Conservation (phyloP, 139 green algal species). For the Ettlia oleoabundans region DNA sequence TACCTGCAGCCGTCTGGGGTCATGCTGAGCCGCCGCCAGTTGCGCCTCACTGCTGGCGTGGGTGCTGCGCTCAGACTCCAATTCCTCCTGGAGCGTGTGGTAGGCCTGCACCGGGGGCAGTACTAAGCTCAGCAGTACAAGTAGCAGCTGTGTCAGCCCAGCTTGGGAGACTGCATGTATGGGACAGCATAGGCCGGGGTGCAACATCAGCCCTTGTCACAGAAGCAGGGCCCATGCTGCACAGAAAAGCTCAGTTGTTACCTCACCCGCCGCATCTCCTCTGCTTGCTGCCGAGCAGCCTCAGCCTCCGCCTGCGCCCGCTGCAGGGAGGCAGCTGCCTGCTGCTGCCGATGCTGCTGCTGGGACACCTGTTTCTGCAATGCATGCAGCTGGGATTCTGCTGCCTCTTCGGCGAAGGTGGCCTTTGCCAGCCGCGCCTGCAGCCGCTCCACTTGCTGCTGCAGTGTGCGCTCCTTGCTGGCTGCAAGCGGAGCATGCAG, state of each 20-base stretch:
- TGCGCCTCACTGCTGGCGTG: background rate
- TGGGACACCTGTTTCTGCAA: background rate
- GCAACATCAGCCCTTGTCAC: too few species aligned
- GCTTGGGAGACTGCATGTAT: too few species aligned
- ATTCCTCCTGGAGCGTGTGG: conserved; percentile 2
- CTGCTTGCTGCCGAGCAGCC: background rate
- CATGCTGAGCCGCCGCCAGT: background rate
- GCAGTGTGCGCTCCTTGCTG: background rate
- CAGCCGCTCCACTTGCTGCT: conserved; percentile 8
- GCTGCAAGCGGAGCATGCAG: background rate
- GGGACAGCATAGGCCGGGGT: too few species aligned
- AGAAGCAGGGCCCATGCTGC: too few species aligned
- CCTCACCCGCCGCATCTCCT: conserved; percentile 23
- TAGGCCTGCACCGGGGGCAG: background rate
- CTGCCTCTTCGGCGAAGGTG: background rate
- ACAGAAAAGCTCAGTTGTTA: too few species aligned
- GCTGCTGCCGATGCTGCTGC: conserved; percentile 20
- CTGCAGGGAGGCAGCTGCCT: background rate
- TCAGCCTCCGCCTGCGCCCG: conserved; percentile 6
- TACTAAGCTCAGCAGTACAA: background rate
- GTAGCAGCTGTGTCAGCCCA: too few species aligned
- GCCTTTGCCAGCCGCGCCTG: background rate
- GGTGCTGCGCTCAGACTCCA: background rate
- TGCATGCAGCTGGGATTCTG: background rate
- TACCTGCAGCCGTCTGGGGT: background rate